Evolutionary conservation across 768 basidiomycete genomes (phyloP).

Genomic region (Trametes gibbosa): DNA sequence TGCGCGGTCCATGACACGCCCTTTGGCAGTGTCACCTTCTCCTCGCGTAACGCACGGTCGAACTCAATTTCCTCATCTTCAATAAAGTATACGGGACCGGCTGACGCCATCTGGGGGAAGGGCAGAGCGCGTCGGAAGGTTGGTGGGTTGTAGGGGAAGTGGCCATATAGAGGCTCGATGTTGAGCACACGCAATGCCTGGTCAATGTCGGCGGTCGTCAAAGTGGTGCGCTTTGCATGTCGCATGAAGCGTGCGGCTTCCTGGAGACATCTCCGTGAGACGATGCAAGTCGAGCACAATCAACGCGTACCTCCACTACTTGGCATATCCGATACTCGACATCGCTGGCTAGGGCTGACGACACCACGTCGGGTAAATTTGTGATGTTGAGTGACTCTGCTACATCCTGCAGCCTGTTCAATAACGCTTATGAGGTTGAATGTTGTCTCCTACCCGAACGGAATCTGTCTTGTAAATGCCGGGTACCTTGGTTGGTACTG

Average conservation of each 20-base stretch:
- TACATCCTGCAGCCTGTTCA: conserved; percentile 59
- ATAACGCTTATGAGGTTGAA: conserved; percentile 3
- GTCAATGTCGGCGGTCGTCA: conserved; percentile 90
- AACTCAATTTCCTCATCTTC: conserved; percentile 99
- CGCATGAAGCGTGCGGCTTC: conserved; percentile 98
- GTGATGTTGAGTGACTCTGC: conserved; percentile 84
- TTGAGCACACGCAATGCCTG: conserved; percentile 91
- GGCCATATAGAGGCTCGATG: conserved; percentile 94
- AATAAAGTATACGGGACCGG: conserved; percentile 84
- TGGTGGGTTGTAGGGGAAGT: conserved; percentile 61
- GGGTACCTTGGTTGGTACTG: conserved; percentile 14
- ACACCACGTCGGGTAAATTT: conserved; percentile 72
- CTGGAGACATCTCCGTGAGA: conserved; percentile 34
- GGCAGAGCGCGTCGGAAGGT: conserved; percentile 57
- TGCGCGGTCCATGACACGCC: conserved; percentile 90
- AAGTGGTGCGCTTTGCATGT: conserved; percentile 85
- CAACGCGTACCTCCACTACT: conserved; percentile 72
- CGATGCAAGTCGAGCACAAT: background rate
- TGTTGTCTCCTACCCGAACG: conserved; percentile 27
- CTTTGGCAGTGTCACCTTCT: conserved; percentile 78
- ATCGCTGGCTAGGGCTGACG: conserved; percentile 87
- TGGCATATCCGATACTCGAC: conserved; percentile 97
- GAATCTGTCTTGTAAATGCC: conserved; percentile 32
- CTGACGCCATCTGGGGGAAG: conserved; percentile 42
- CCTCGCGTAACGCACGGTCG: conserved; percentile 82